phyloP scores from a whole-genome alignment of 1,139 yeast genomes.

The Candida sojae region DNA sequence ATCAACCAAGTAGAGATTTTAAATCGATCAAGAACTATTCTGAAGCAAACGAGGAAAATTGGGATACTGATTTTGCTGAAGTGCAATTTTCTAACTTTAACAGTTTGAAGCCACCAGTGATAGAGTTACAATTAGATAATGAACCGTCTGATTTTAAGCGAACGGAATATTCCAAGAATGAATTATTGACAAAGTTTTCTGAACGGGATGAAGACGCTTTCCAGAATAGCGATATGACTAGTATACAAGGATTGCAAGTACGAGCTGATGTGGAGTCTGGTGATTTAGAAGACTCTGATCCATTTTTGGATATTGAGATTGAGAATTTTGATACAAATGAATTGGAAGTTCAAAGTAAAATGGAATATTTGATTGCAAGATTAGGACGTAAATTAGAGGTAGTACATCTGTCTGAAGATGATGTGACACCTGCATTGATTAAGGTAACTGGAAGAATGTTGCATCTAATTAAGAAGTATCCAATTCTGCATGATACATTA shows the following conservation, averaged over 20 bases:
- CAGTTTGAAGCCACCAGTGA: neutral
- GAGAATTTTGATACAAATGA: slow-evolving; percentile 47
- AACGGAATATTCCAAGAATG: slow-evolving; percentile 23
- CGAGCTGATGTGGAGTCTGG: neutral
- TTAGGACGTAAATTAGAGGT: slow-evolving; percentile 35
- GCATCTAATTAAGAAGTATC: slow-evolving; percentile 44
- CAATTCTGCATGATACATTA: slow-evolving; percentile 42
- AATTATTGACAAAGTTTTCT: slow-evolving; percentile 31
- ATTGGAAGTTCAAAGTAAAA: slow-evolving; percentile 43
- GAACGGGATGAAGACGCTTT: slow-evolving; percentile 25
- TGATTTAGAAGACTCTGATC: slow-evolving; percentile 33
- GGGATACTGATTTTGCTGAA: slow-evolving; percentile 38
- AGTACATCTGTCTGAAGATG: slow-evolving; percentile 34
- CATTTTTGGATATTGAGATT: slow-evolving; percentile 41
- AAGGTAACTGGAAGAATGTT: slow-evolving; percentile 44
- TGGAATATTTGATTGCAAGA: slow-evolving; percentile 41
- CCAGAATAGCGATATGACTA: slow-evolving; percentile 4
- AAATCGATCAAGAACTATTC: slow-evolving; percentile 28
- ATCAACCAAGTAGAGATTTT: slow-evolving; percentile 14
- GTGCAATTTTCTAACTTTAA: slow-evolving; percentile 13
- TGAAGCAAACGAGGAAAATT: slow-evolving; percentile 34
- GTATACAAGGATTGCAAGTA: neutral
- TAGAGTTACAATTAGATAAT: neutral
- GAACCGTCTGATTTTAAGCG: neutral
- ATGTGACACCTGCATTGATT: slow-evolving; percentile 29